Evolutionary conservation across 352 stramenopile genomes (phyloP), one percentile per base, ranked within the genome.

Genomic region (Phytopythium cucurbitacearum): DNA sequence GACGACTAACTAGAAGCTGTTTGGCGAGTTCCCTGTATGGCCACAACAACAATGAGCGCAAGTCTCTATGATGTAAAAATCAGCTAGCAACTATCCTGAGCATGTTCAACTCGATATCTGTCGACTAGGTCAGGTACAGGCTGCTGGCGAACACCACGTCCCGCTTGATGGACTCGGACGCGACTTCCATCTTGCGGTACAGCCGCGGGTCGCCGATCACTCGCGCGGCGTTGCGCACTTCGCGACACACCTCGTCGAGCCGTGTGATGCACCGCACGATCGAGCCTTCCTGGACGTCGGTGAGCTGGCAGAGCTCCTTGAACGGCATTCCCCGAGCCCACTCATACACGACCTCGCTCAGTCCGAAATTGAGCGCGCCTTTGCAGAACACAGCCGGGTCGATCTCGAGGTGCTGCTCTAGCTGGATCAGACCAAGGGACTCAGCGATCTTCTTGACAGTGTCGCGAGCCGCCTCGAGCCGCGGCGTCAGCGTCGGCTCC

Each of bases 321-420:
- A 99, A 99, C 10, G 95, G 88, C 67, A 99, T 97, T 4, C 97
- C 97, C 46, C 93, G 85, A 6, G 96, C 97, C 97, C 97, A 99
- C 62, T 99, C 96, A 69, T 99, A 99, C 9, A 98, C 94, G 32
- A 97, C 86, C 54, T 97, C 81, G 71, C 96, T 94, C 40, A 97
- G 62, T 0, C 95, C 95, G 71, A 99, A 99, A 64, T 99, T 98
- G 9, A 99, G 79, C 44, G 80, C 88, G 7, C 78, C 77, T 38
- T 97, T 95, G 60, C 65, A 82, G 48, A 94, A 98, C 38, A 98
- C 93, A 0, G 91, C 68, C 10, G 91, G 91, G 56, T 98, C 94
- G 33, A 98, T 87, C 44, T 89, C 83, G 36, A 93, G 46, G 38
- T 89, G 84, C 40, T 89, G 72, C 65, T 94, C 75, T 28, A 94